Evolutionary conservation across 805 yeast genomes (phyloP).

Genomic region (Ogataea ramenticola): DNA sequence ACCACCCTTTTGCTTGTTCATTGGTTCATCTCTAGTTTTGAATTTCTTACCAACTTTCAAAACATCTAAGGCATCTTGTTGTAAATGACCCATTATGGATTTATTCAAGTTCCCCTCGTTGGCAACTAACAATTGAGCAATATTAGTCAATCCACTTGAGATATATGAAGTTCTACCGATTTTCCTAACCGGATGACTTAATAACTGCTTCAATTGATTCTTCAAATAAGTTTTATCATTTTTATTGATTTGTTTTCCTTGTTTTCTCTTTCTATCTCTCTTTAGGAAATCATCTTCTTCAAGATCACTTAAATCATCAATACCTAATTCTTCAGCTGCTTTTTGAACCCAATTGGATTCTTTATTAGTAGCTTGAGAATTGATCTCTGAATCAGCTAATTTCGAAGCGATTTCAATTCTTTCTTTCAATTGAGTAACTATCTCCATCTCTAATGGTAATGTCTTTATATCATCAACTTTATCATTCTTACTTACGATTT

Average conservation of each 20-base stretch:
- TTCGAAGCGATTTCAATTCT: constrained; percentile 64
- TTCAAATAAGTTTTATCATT: constrained; percentile 40
- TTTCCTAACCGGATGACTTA: constrained; percentile 51
- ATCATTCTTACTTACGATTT: constrained; percentile 33
- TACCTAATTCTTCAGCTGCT: constrained; percentile 90
- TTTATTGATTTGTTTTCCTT: constrained; percentile 44
- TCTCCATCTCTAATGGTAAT: constrained; percentile 70
- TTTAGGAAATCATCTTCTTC: constrained; percentile 65
- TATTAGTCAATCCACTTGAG: constrained; percentile 69
- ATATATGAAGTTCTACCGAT: constrained; percentile 64
- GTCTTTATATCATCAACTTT: constrained; percentile 48
- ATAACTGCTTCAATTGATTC: constrained; percentile 44
- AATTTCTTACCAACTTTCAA: constrained; percentile 28
- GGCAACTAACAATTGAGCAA: constrained; percentile 67
- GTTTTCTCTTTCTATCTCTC: constrained; percentile 52
- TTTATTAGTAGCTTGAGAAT: constrained; percentile 44
- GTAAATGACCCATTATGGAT: constrained; percentile 62
- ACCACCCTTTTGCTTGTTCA: constrained; percentile 4
- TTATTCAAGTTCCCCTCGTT: constrained; percentile 42
- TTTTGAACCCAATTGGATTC: constrained; percentile 78
- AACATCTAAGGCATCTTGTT: constrained; percentile 60
- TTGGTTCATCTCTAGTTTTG: constrained; percentile 5
- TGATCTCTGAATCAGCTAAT: constrained; percentile 65
- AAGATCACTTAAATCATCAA: constrained; percentile 61
- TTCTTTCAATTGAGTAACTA: constrained; percentile 61